A percentile compares a stretch with the other conserved stretches of the same genome.
These are phyloP conservation scores for Geotrichum siamense DNA, from an alignment of 1,139 yeast species.

Conservation along the genomic window DNA sequence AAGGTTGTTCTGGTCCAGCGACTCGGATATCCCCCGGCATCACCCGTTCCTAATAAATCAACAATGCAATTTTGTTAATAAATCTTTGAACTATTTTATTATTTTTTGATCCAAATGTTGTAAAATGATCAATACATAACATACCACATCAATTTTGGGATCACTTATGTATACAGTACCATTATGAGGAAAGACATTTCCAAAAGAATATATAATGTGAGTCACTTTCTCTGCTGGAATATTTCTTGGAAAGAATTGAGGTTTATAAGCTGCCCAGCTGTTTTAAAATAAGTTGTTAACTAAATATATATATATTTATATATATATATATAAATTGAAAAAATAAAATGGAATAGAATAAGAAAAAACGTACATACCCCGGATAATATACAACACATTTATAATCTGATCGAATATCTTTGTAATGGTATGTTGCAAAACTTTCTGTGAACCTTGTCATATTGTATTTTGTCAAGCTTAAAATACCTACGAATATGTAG, in stretches of 20 bases:
- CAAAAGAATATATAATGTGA: constrained; percentile 5
- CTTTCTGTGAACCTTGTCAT: too few relatives aligned
- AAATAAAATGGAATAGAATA: too few relatives aligned
- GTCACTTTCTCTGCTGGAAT: constrained; percentile 5
- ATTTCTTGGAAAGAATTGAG: constrained; percentile 4
- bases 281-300: too few relatives aligned
- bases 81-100: too few relatives aligned
- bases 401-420: too few relatives aligned
- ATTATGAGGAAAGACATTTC: background rate
- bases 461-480: too few relatives aligned
- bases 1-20: background rate
- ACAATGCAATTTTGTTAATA: background rate
- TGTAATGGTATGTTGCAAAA: too few relatives aligned
- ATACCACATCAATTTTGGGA: background rate
- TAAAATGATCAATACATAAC: background rate
- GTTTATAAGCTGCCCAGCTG: constrained; percentile 3
- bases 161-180: constrained; percentile 3
- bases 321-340: too few relatives aligned
- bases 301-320: too few relatives aligned
- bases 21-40: background rate
- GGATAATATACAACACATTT: too few relatives aligned
- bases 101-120: background rate
- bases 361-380: too few relatives aligned
- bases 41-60: background rate
- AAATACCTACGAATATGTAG: too few relatives aligned